Conservation (phyloP, 345 rosid species). For the Gossypium ekmanianum region DNA sequence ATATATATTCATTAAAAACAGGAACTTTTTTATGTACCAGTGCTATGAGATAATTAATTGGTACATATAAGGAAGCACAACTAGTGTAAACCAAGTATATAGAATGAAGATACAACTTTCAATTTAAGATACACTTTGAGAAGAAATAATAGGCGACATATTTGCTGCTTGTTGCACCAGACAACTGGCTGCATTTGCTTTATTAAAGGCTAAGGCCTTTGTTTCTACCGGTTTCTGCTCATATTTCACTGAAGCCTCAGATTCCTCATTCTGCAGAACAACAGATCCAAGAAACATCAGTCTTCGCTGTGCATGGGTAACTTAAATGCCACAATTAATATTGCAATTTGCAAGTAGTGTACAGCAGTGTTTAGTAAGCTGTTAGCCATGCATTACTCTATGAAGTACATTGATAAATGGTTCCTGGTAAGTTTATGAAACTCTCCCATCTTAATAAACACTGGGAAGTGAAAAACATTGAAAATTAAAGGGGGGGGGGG, state of each 20-base stretch:
- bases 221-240: neutral
- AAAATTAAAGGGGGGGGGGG: neutral
- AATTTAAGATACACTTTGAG: neutral
- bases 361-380: neutral
- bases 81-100: neutral
- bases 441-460: neutral
- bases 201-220: neutral
- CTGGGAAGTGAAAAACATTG: neutral
- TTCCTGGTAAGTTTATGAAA: neutral
- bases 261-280: slow-evolving; percentile 34
- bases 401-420: neutral
- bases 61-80: neutral
- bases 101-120: slow-evolving; percentile 1
- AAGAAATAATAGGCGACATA: neutral
- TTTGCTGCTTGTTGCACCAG: neutral
- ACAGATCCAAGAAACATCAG: neutral
- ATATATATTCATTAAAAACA: neutral
- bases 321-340: neutral
- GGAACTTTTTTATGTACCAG: neutral
- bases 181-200: neutral
- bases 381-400: neutral
- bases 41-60: neutral
- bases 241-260: slow-evolving; percentile 31
- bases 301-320: neutral
- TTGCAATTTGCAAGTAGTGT: neutral